phyloP scores from a whole-genome alignment of 2,329 filamentous ascomycete genomes.

The Aspergillus fumigatus region DNA sequence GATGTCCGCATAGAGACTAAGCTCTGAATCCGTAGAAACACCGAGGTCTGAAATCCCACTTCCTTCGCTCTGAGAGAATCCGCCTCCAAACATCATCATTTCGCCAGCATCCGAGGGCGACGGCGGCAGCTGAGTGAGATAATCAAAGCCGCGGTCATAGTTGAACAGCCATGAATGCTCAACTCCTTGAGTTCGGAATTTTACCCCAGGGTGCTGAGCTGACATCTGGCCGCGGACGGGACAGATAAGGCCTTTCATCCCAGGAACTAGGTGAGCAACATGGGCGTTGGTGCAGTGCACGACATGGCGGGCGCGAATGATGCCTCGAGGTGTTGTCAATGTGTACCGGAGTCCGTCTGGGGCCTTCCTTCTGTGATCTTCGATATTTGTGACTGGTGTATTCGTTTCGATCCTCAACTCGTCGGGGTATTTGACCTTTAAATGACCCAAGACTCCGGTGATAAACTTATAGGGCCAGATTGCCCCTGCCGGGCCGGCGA shows the following conservation, averaged over 20 bases:
- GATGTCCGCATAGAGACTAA: constrained; percentile 22
- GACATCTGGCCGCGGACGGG: constrained; percentile 42
- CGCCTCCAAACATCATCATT: constrained; percentile 54
- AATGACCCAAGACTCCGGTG: constrained; percentile 15
- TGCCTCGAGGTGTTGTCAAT: constrained; percentile 45
- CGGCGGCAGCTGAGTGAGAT: constrained; percentile 46
- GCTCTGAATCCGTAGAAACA: constrained; percentile 42
- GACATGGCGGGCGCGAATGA: constrained; percentile 46
- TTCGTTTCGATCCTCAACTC: constrained; percentile 22
- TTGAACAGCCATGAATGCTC: constrained; percentile 51
- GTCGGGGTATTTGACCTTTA: constrained; percentile 31
- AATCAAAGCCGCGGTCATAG: constrained; percentile 48
- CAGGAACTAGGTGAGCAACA: constrained; percentile 49
- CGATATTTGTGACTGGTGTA: constrained; percentile 15
- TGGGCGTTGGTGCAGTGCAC: constrained; percentile 58
- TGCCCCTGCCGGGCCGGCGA: constrained; percentile 25
- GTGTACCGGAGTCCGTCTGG: constrained; percentile 26
- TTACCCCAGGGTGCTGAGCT: constrained; percentile 30
- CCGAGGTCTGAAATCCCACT: constrained; percentile 47
- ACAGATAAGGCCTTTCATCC: constrained; percentile 34
- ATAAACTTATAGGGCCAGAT: constrained; percentile 33
- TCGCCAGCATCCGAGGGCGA: constrained; percentile 14
- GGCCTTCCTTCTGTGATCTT: not conserved
- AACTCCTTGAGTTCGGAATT: constrained; percentile 29
- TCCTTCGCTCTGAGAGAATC: constrained; percentile 41